Base-by-base conservation (phyloP, 768 basidiomycete genomes). In the Kwoniella dejecticola region DNA sequence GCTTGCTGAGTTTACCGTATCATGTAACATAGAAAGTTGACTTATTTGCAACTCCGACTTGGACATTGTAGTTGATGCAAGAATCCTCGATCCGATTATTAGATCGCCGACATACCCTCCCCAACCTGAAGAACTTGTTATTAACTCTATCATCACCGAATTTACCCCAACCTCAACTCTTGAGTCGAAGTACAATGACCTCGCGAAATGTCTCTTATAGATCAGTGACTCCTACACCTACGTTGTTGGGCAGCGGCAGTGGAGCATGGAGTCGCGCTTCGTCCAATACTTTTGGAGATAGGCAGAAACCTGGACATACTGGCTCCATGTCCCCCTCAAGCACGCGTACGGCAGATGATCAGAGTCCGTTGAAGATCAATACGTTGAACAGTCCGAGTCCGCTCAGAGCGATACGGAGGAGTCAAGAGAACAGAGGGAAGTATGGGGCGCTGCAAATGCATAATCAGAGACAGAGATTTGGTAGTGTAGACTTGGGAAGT, bases 71-170 rank as follows among this genome's bases (percentile, higher is more conserved):
- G 93, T 84, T 96, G 53, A 95, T 94, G 93, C 83, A 85, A 57
- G 90, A 94, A 70, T 87, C 88, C n/a, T 85, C 89, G 74, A 82
- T 98, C 57, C 87, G 88, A 42, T 88, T 92, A 21, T 80, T 95
- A 69, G 96, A 99, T 80, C 87, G 95, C 81, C 85, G 94, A 49
- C 94, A 99, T 76, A 98, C 96, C 13, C 83, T 99, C 27, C 93
- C 94, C 41, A 99, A 99, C 81, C 83, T 99, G 65, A 97, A 96
- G 81, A 93, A 93, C 71, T 82, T 98, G 19, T 78, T 97, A 54
- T 84, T 98, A 29, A 93, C 90, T 0, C 49, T 76, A 13, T 76
- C 74, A 2, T 73, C 71, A 2, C 71, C 71, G 1, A 52, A 47
- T 5, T 64, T 65, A 19, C 66, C 67, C 40, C 63, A 57, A 19